These are phyloP conservation scores for Bacidia rubella DNA, from an alignment of 495 filamentous ascomycete species.

Conservation along the genomic window DNA sequence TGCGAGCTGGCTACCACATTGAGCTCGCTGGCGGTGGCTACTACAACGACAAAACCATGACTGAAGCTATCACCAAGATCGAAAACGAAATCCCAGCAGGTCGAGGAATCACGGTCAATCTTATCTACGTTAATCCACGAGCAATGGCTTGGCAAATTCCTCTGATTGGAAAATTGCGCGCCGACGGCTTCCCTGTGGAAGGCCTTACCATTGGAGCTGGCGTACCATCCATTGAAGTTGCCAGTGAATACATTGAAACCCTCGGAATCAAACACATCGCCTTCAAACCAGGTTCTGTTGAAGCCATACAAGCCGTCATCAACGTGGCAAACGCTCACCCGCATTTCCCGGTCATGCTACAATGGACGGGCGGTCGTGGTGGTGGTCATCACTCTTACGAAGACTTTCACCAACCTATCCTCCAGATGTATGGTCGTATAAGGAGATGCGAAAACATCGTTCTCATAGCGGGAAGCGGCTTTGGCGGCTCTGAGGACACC, in stretches of 20 bases:
- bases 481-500: slow-evolving; percentile 80
- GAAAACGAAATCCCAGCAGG: slow-evolving; percentile 78
- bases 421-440: slow-evolving; percentile 83
- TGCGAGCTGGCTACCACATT: slow-evolving; percentile 90
- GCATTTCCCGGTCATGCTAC: slow-evolving; percentile 74
- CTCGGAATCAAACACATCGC: slow-evolving; percentile 89
- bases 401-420: slow-evolving; percentile 84
- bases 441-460: slow-evolving; percentile 73
- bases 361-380: slow-evolving; percentile 91
- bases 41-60: slow-evolving; percentile 83
- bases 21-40: slow-evolving; percentile 89
- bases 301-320: slow-evolving; percentile 80
- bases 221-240: slow-evolving; percentile 86
- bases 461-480: slow-evolving; percentile 81
- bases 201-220: slow-evolving; percentile 90
- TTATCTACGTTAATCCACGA: slow-evolving; percentile 93
- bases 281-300: slow-evolving; percentile 86
- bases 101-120: slow-evolving; percentile 82
- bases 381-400: slow-evolving; percentile 93
- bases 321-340: slow-evolving; percentile 89
- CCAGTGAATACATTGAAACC: slow-evolving; percentile 85
- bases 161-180: slow-evolving; percentile 66
- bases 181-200: slow-evolving; percentile 84
- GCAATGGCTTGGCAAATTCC: slow-evolving; percentile 98
- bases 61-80: slow-evolving; percentile 76